Base-by-base conservation (phyloP, 306 rosid genomes). In the Cucumis cinereus region DNA sequence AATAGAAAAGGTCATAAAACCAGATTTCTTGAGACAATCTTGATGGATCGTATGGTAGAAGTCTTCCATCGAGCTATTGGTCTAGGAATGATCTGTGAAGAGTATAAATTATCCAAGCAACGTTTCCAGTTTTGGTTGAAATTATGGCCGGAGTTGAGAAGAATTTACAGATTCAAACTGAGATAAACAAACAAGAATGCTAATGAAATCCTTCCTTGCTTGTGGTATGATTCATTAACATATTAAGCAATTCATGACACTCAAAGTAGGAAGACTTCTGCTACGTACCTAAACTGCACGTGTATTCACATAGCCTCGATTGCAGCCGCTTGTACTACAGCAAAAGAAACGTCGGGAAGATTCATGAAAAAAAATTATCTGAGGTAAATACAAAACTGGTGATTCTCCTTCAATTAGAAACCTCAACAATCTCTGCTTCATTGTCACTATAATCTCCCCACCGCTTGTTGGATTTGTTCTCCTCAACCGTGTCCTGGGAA, bases 401-500 rank as follows among this genome's bases (percentile, higher is more conserved):
- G n/a, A 50, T 75, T 81, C 78, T 78, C 82, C 58, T 66, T 85
- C 83, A 94, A 82, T 87, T 79, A n/a, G 87, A 73, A 80, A 85
- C 90, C 76, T 88, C 88, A 72, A 85, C 79, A 57, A 85, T 75
- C 67, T 91, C 96, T 36, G 89, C 83, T 88, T 94, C 99, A 68
- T 64, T 83, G 75, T 94, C 96, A 68, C 96, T 94, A 85, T 87
- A 92, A 83, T 91, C 97, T 86, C 97, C 99, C 96, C 99, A 94
- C 75, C 96, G 86, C 80, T 88, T 94, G 82, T 73, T 70, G 81
- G 84, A 63, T 47, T 83, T 86, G 77, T 84, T 81, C 82, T 85
- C 91, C 33, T 78, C 78, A 5, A 61, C 83, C n/a, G 35, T 24
- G 49, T 78, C 81, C 35, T 72, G 80, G 77, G 81, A 71, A 61